phyloP scores from a whole-genome alignment of 164 flowering plant genomes.

The Malania oleifera region DNA sequence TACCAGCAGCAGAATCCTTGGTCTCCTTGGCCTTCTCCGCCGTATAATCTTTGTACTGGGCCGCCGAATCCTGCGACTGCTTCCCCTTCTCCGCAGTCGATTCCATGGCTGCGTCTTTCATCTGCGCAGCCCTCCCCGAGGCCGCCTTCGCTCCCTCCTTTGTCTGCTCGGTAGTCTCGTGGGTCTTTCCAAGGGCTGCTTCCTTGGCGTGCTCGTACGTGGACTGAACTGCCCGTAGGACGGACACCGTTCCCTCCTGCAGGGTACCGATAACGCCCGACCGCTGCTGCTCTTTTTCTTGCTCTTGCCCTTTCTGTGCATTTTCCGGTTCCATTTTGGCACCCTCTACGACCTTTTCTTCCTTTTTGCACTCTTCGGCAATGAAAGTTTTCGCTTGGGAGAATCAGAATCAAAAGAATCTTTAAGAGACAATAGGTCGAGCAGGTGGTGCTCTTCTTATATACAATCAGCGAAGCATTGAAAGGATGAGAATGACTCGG shows the following conservation, averaged over 20 bases:
- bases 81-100: slow-evolving; percentile 16
- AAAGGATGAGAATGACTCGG: too few relatives aligned
- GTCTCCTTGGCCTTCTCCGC: slow-evolving; percentile 29
- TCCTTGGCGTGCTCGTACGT: slow-evolving; percentile 60
- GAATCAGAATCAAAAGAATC: too few relatives aligned
- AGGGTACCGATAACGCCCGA: slow-evolving; percentile 37
- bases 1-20: slow-evolving; percentile 28
- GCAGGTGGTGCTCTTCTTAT: too few relatives aligned
- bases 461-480: too few relatives aligned
- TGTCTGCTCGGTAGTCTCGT: slow-evolving; percentile 17
- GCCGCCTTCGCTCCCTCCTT: slow-evolving; percentile 3
- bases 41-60: too few relatives aligned
- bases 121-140: slow-evolving; percentile 4
- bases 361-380: too few relatives aligned
- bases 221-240: slow-evolving; percentile 43
- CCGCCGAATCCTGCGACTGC: slow-evolving; percentile 14
- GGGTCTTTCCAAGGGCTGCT: slow-evolving; percentile 29
- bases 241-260: slow-evolving; percentile 1
- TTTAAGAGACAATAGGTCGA: too few relatives aligned
- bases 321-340: background rate
- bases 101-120: slow-evolving; percentile 9
- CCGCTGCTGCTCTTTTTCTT: slow-evolving; percentile 16
- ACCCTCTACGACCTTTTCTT: background rate
- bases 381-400: too few relatives aligned
- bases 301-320: too few relatives aligned